A percentile compares a stretch with the other conserved stretches of the same genome.
These are phyloP conservation scores for Phaffomyces opuntiae DNA, from an alignment of 805 yeast genomes.

Conservation along the genomic window DNA sequence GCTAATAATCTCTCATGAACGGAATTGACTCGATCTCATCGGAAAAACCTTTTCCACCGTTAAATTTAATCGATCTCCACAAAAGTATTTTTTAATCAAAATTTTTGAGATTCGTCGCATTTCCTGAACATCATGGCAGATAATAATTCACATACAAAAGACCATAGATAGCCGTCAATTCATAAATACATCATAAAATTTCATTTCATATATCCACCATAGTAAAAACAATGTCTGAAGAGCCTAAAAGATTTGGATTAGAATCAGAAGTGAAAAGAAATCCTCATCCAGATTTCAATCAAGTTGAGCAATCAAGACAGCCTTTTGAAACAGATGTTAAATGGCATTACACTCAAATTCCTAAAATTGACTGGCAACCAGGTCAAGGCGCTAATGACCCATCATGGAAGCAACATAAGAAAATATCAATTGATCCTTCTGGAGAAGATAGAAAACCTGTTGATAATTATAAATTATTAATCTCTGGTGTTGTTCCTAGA, in stretches of 20 bases:
- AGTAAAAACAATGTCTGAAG: background rate
- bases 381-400: slow-evolving; percentile 26
- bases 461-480: slow-evolving; percentile 41
- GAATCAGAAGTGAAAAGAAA: background rate
- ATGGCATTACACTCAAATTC: slow-evolving; percentile 19
- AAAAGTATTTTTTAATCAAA: no score
- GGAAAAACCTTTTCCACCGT: no score
- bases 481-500: slow-evolving; percentile 50
- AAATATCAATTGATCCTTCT: slow-evolving; percentile 39
- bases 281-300: slow-evolving; percentile 26
- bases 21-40: no score
- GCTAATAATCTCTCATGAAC: no score
- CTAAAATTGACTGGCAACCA: slow-evolving; percentile 23
- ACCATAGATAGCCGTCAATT: no score
- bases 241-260: background rate
- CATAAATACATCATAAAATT: no score
- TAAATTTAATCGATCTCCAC: no score
- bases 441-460: slow-evolving; percentile 20
- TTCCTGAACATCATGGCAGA: no score
- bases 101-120: no score
- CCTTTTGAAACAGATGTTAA: slow-evolving; percentile 13
- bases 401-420: slow-evolving; percentile 29
- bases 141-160: no score
- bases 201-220: no score
- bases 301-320: slow-evolving; percentile 18